Evolutionary conservation across 805 yeast genomes (phyloP).

Genomic region (Tanozyma kutaoensis): DNA sequence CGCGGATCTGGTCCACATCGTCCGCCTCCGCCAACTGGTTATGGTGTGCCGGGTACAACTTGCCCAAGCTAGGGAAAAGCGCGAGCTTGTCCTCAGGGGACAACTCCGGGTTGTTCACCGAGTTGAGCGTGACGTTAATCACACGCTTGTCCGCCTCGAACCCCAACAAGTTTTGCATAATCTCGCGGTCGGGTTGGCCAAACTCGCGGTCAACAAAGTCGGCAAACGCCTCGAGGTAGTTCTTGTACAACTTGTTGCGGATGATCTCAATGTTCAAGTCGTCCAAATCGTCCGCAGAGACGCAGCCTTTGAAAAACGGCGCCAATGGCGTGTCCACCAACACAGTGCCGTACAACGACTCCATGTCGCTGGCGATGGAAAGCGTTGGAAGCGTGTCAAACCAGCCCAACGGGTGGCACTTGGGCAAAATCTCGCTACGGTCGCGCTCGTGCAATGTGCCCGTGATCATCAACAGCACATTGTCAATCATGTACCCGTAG

Average conservation of each 20-base stretch:
- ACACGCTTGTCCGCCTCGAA: conserved; percentile 95
- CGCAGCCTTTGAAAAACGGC: conserved; percentile 85
- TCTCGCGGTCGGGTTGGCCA: conserved; percentile 65
- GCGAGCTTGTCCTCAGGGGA: conserved; percentile 56
- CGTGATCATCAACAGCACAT: conserved; percentile 88
- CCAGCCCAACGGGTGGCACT: conserved; percentile 98
- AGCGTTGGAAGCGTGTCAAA: conserved; percentile 94
- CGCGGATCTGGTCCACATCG: conserved; percentile 73
- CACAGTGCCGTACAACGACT: conserved; percentile 84
- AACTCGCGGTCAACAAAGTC: conserved; percentile 49
- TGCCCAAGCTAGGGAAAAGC: conserved; percentile 75
- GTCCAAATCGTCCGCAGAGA: conserved; percentile 79
- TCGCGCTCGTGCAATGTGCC: conserved; percentile 96
- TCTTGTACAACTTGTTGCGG: conserved; percentile 83
- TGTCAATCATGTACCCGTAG: conserved; percentile 97
- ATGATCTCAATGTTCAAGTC: conserved; percentile 93
- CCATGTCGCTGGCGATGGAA: conserved; percentile 89
- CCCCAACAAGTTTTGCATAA: conserved; percentile 63
- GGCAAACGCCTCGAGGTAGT: conserved; percentile 81
- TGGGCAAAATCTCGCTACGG: conserved; percentile 69
- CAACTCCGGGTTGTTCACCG: conserved; percentile 67
- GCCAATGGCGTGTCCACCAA: conserved; percentile 95
- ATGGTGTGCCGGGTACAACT: conserved; percentile 59
- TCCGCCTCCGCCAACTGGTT: conserved; percentile 61
- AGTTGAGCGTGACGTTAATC: conserved; percentile 82